These are phyloP conservation scores for Coix lacrymajobi DNA, from an alignment of 176 grass and related monocot species.

Conservation along the genomic window DNA sequence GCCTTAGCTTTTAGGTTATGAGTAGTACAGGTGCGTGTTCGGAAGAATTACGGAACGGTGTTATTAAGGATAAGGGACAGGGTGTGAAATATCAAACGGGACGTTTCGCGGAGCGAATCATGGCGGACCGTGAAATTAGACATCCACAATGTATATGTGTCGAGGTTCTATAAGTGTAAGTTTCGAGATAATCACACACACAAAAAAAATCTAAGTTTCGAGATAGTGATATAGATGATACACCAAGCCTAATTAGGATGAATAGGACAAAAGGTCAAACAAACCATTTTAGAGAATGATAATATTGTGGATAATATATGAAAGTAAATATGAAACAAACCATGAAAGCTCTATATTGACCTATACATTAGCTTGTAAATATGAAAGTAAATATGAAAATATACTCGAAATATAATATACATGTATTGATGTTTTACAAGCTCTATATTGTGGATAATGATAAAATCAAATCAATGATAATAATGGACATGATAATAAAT, in stretches of 20 bases:
- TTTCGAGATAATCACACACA: too few species aligned
- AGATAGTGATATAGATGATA: neutral
- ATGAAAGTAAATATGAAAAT: too few species aligned
- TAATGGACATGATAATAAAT: neutral
- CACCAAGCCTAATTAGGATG: too few species aligned
- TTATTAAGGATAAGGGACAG: neutral
- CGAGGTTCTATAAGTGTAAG: neutral
- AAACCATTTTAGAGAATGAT: too few species aligned
- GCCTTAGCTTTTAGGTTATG: slow-evolving; percentile 2
- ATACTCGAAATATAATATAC: neutral
- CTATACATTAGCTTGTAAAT: neutral
- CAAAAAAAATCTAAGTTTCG: too few species aligned
- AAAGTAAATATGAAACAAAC: too few species aligned
- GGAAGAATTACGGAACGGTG: neutral
- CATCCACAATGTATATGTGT: neutral
- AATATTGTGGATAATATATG: too few species aligned
- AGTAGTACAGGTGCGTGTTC: neutral
- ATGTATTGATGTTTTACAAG: neutral
- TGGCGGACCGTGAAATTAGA: too few species aligned
- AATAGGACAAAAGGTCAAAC: too few species aligned
- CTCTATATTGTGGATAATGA: neutral
- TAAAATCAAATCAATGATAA: neutral
- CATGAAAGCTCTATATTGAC: too few species aligned
- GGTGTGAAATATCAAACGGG: neutral
- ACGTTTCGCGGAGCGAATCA: neutral